A percentile compares a stretch with the other conserved stretches of the same genome.
These are phyloP conservation scores for Sporothrix curviconia DNA, from an alignment of 2,329 filamentous ascomycete species.

Conservation along the genomic window DNA sequence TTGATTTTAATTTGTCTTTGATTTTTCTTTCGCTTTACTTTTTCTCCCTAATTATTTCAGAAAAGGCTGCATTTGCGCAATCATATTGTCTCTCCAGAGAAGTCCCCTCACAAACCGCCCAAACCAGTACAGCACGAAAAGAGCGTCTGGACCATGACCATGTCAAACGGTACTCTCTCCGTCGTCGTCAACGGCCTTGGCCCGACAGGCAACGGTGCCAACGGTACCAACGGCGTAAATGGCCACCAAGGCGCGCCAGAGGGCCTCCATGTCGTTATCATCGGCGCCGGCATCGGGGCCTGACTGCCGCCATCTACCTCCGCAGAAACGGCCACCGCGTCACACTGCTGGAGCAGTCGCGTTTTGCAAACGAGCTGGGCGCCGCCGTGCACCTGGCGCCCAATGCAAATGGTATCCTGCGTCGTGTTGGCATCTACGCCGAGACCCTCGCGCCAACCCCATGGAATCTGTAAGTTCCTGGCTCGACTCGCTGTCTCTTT, in stretches of 20 bases:
- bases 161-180: not conserved
- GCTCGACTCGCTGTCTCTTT: no score
- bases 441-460: conserved; percentile 32
- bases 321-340: conserved; percentile 46
- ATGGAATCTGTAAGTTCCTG: conserved; percentile 17
- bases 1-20: no score
- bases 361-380: conserved; percentile 47
- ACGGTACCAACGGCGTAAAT: not conserved
- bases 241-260: not conserved
- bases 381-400: conserved; percentile 51
- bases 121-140: not conserved
- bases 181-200: not conserved
- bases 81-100: no score
- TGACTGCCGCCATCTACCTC: conserved; percentile 46
- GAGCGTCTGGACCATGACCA: not conserved
- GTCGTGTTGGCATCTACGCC: conserved; percentile 32
- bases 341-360: conserved; percentile 44
- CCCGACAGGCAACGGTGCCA: not conserved
- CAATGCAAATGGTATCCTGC: conserved; percentile 53
- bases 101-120: not conserved
- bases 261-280: conserved; percentile 8
- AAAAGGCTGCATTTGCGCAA: no score
- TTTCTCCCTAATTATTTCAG: not conserved
- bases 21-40: not conserved
- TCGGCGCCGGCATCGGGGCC: conserved; percentile 43